A percentile compares a stretch with the other conserved stretches of the same genome.
These are phyloP conservation scores for Leccinum boreale DNA, from an alignment of 768 basidiomycete genomes.

Conservation along the genomic window DNA sequence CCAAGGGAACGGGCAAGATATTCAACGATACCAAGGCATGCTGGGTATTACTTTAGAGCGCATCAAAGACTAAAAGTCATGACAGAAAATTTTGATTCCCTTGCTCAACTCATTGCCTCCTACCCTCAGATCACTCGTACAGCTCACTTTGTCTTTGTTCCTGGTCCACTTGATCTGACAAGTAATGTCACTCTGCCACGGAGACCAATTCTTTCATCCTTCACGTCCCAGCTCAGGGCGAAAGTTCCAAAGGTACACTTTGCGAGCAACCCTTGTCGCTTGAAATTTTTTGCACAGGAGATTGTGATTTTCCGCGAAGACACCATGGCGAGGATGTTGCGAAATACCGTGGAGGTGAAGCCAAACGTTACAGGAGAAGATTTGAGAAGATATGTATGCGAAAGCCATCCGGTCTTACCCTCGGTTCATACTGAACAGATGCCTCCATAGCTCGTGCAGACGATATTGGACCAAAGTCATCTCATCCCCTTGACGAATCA, in stretches of 20 bases:
- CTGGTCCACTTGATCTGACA: conserved; percentile 89
- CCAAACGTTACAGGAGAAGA: conserved; percentile 73
- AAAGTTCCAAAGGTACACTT: conserved; percentile 81
- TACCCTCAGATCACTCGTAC: conserved; percentile 73
- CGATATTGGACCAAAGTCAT: conserved; percentile 93
- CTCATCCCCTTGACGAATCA: conserved; percentile 82
- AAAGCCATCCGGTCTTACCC: background rate
- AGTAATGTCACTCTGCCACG: conserved; percentile 80
- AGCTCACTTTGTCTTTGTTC: conserved; percentile 92
- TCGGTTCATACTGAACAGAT: background rate
- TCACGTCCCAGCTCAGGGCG: conserved; percentile 64
- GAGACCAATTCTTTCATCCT: conserved; percentile 71
- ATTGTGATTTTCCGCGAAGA: conserved; percentile 93
- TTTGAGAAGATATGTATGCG: conserved; percentile 81
- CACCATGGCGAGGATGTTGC: conserved; percentile 87
- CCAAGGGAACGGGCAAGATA: conserved; percentile 73
- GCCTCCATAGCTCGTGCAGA: conserved; percentile 78
- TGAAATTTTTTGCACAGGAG: conserved; percentile 95
- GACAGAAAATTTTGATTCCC: conserved; percentile 81
- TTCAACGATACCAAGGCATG: conserved; percentile 83
- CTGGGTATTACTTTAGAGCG: background rate
- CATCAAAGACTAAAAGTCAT: conserved; percentile 1
- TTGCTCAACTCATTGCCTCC: conserved; percentile 80
- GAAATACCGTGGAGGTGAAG: conserved; percentile 89
- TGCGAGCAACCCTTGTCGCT: conserved; percentile 87